Conservation (phyloP, 148 eudicot species). For the Beta vulgaris region DNA sequence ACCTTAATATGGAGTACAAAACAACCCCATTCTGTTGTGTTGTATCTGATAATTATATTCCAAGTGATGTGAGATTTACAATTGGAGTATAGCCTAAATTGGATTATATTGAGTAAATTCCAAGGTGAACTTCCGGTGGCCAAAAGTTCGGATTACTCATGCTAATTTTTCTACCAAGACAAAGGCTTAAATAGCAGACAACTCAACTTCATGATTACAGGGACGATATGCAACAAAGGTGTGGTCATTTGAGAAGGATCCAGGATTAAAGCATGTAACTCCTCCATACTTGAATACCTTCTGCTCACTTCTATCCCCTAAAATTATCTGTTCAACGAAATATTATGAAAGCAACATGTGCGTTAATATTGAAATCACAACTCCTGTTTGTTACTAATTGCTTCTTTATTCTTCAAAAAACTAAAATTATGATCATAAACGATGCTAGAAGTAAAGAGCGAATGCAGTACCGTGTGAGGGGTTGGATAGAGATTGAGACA, state of each 20-base stretch:
- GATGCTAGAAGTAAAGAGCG: conserved; percentile 3
- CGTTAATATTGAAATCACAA: not conserved
- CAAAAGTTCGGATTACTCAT: not conserved
- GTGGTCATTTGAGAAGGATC: conserved; percentile 77
- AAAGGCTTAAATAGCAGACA: conserved; percentile 53
- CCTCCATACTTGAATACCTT: conserved; percentile 74
- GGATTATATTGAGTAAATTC: not conserved
- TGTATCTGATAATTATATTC: too few species aligned
- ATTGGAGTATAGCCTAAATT: too few species aligned
- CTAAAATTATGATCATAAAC: not conserved
- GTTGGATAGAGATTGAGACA: conserved; percentile 89
- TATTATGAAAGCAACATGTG: conserved; percentile 1
- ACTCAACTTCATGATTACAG: conserved; percentile 73
- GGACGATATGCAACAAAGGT: conserved; percentile 87
- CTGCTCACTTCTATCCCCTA: conserved; percentile 87
- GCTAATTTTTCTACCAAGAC: not conserved
- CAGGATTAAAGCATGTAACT: conserved; percentile 91
- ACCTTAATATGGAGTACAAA: too few species aligned
- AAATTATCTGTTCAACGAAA: conserved; percentile 57
- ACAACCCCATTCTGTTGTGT: too few species aligned
- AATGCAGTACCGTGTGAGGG: conserved; percentile 69
- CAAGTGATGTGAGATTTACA: too few species aligned
- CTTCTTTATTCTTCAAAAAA: not conserved
- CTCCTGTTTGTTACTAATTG: not conserved
- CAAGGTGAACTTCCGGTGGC: not conserved